Percentiles rank a stretch among this genome's conserved stretches.
These are phyloP conservation scores for Protomyces arabidopsidicola DNA, from an alignment of 1,139 yeast genomes.

Conservation along the genomic window DNA sequence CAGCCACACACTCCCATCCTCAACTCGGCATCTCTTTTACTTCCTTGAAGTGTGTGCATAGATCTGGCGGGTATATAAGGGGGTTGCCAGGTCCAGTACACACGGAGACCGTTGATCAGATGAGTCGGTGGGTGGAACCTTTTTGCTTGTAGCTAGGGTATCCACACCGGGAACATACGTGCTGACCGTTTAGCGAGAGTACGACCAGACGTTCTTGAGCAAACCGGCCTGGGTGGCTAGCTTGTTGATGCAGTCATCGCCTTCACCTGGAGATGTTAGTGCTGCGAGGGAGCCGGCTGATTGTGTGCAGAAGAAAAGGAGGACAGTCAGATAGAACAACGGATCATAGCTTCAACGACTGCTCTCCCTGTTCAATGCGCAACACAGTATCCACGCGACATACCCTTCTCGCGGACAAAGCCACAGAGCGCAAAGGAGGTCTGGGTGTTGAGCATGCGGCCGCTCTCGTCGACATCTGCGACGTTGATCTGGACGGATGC, in stretches of 20 bases:
- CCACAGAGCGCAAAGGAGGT: conserved; percentile 97
- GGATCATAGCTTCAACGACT: too few species aligned
- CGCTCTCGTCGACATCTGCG: conserved; percentile 88
- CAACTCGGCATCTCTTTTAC: not conserved
- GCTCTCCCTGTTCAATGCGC: too few species aligned
- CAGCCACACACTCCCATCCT: not conserved
- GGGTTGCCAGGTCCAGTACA: not conserved
- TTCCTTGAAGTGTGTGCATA: not conserved
- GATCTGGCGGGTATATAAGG: not conserved
- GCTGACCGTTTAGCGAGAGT: conserved; percentile 34
- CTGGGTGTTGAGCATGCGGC: conserved; percentile 86
- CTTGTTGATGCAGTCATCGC: conserved; percentile 99
- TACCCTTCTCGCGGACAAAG: conserved; percentile 84
- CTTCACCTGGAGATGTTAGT: conserved; percentile 56
- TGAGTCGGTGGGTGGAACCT: too few species aligned
- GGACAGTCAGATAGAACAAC: too few species aligned
- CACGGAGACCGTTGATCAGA: not conserved
- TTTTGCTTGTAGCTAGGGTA: too few species aligned
- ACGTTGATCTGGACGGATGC: conserved; percentile 93
- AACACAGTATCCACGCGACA: conserved; percentile 98
- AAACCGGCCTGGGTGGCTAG: conserved; percentile 98
- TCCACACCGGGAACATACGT: conserved; percentile 16
- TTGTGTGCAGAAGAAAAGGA: too few species aligned
- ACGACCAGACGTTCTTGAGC: conserved; percentile 59
- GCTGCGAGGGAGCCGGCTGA: not conserved